Evolutionary conservation across 352 stramenopile genomes (phyloP).

Genomic region (Proteromonas lacertae): DNA sequence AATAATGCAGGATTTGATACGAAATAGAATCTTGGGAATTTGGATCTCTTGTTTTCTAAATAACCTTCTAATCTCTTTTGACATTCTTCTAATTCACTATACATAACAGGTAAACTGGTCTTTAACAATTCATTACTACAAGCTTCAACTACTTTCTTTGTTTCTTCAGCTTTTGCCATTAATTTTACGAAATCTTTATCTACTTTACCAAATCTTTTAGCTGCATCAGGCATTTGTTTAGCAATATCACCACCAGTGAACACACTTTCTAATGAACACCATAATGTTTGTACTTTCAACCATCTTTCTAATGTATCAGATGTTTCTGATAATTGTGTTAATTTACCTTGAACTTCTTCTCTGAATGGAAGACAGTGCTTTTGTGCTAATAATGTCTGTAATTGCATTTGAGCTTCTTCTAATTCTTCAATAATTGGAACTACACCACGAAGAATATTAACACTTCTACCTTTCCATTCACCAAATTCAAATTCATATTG

Average conservation of each 20-base stretch:
- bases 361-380: conserved; percentile 44
- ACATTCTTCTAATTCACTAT: conserved; percentile 47
- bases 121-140: conserved; percentile 37
- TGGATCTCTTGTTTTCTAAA: conserved; percentile 47
- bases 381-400: conserved; percentile 45
- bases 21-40: conserved; percentile 39
- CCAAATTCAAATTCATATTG: conserved; percentile 32
- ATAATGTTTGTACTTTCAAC: conserved; percentile 52
- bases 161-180: conserved; percentile 36
- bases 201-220: conserved; percentile 56
- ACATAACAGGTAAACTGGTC: conserved; percentile 37
- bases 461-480: conserved; percentile 28
- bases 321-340: conserved; percentile 39
- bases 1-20: conserved; percentile 49
- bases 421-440: conserved; percentile 39
- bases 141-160: conserved; percentile 26
- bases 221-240: conserved; percentile 53
- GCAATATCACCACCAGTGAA: conserved; percentile 59
- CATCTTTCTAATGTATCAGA: conserved; percentile 43
- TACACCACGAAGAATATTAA: conserved; percentile 28
- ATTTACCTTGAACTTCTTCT: conserved; percentile 26
- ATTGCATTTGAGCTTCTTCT: conserved; percentile 38
- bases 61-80: conserved; percentile 54
- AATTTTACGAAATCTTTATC: conserved; percentile 56
- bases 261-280: conserved; percentile 46